phyloP scores from a whole-genome alignment of 2,329 filamentous ascomycete genomes.

The Mycosphaerelloides madeirae region DNA sequence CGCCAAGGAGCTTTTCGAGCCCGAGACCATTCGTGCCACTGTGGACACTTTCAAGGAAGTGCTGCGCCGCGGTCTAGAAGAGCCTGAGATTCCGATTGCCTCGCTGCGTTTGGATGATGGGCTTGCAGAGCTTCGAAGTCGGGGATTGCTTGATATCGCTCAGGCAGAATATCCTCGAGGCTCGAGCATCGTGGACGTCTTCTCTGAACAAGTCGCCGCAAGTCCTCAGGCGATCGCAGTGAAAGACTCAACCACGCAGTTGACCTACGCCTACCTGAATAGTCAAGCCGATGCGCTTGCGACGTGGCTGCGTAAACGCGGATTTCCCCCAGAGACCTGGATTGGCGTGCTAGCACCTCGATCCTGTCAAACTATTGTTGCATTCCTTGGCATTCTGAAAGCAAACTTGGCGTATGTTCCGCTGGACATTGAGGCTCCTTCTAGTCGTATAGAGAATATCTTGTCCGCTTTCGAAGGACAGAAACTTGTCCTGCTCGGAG shows the following conservation, averaged over 20 bases:
- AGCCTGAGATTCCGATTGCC: slow-evolving; percentile 5
- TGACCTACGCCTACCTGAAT: slow-evolving; percentile 4
- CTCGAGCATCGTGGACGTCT: slow-evolving; percentile 5
- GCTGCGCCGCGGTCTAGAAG: slow-evolving; percentile 2
- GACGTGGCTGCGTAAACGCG: slow-evolving; percentile 1
- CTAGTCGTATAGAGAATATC: slow-evolving; percentile 1
- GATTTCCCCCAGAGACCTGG: slow-evolving; percentile 3
- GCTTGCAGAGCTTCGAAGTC: background rate
- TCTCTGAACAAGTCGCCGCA: slow-evolving; percentile 2
- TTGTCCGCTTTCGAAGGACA: slow-evolving; percentile 1
- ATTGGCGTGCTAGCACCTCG: slow-evolving; percentile 2
- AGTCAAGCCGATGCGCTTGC: slow-evolving; percentile 1
- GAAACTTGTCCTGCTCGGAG: slow-evolving; percentile 4
- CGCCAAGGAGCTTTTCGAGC: slow-evolving; percentile 8
- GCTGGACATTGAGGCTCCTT: slow-evolving; percentile 6
- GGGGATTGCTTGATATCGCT: background rate
- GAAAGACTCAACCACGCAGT: slow-evolving; percentile 3
- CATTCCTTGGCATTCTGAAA: slow-evolving; percentile 7
- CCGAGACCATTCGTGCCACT: slow-evolving; percentile 2
- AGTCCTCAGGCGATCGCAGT: slow-evolving; percentile 1
- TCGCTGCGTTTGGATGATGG: slow-evolving; percentile 1
- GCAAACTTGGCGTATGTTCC: slow-evolving; percentile 7
- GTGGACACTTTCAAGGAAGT: slow-evolving; percentile 4
- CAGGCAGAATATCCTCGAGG: slow-evolving; percentile 3
- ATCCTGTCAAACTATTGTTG: slow-evolving; percentile 2